Base-by-base conservation (phyloP, 2,329 filamentous ascomycete species). In the Penicillium capsulatum region DNA sequence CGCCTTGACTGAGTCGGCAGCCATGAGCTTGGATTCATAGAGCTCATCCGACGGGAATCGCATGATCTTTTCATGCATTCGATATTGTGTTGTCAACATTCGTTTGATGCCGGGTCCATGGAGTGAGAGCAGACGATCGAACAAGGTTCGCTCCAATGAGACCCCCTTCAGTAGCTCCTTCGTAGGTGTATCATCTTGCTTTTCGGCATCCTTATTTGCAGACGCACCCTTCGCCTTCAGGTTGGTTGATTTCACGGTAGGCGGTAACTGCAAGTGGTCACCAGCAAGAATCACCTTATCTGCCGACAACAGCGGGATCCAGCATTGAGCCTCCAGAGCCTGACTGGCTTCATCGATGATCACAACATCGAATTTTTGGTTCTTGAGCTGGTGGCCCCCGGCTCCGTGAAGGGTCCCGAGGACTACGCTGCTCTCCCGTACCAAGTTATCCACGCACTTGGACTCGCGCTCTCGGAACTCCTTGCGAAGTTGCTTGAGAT, bases 61-160 rank as follows among this genome's bases (percentile, higher is more conserved):
- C 90, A 97, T 97, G 55, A 98, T 97, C 38, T 75, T 81, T 58
- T 94, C 84, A 61, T 98, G 89, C 92, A 98, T 98, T 26, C 92
- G 88, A 64, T 98, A 98, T 68, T 98, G 92, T 3, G 85, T 94
- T 3, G 88, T 97, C 16, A 98, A 78, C 86, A 97, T 95, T 36
- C 86, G 76, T 70, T 97, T 97, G 68, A 98, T 89, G 3, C 72
- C 73, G 1, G 81, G 68, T 1, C 92, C 92, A 60, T 98, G 86
- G 11, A 96, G 71, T 4, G 76, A 74, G 31, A 98, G 74, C 29
- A 98, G 74, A 17, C 92, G 79, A 63, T 97, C 91, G 63, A 98
- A 98, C 19, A 98, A 73, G 0, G 92, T 97, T n/a, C 76, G 86
- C 58, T 95, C 90, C 4, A 98, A 75, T 1, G 77, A 81, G 55